phyloP scores from a whole-genome alignment of 2,329 filamentous ascomycete species.

The Colletotrichum endophyticum region DNA sequence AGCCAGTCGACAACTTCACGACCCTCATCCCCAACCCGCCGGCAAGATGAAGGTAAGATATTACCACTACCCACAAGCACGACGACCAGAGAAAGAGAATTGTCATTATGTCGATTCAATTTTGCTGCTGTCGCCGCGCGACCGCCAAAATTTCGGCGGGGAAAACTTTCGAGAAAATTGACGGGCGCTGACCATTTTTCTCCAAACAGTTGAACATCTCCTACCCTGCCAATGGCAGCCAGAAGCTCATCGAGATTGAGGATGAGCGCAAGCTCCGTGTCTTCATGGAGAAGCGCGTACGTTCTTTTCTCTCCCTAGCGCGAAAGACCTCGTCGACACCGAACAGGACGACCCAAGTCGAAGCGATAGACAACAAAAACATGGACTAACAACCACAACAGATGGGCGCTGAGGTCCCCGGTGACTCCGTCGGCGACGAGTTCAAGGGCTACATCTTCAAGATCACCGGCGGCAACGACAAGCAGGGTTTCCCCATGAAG shows the following conservation, averaged over 20 bases:
- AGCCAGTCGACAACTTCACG: slow-evolving; percentile 49
- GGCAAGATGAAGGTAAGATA: slow-evolving; percentile 53
- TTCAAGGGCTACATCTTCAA: slow-evolving; percentile 99
- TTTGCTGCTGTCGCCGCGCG: background rate
- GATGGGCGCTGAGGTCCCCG: slow-evolving; percentile 92
- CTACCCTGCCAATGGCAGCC: slow-evolving; percentile 99
- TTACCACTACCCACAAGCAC: background rate
- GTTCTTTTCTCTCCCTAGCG: slow-evolving; percentile 34
- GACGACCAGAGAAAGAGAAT: background rate
- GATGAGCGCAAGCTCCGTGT: slow-evolving; percentile 99
- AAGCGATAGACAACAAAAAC: slow-evolving; percentile 4
- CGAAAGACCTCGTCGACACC: slow-evolving; percentile 1
- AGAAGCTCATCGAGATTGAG: slow-evolving; percentile 98
- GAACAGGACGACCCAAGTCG: slow-evolving; percentile 2
- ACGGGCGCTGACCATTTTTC: slow-evolving; percentile 35
- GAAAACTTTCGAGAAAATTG: background rate
- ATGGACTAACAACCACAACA: slow-evolving; percentile 43
- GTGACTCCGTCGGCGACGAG: slow-evolving; percentile 95
- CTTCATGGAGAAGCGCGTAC: slow-evolving; percentile 97
- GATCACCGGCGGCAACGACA: slow-evolving; percentile 99
- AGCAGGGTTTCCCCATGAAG: slow-evolving; percentile 99
- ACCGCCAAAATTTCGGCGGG: background rate
- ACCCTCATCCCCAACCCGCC: slow-evolving; percentile 41
- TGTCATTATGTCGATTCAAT: background rate
- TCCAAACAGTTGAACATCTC: slow-evolving; percentile 64